Conservation (phyloP, 1,139 yeast species). For the Zygoascus meyerae region DNA sequence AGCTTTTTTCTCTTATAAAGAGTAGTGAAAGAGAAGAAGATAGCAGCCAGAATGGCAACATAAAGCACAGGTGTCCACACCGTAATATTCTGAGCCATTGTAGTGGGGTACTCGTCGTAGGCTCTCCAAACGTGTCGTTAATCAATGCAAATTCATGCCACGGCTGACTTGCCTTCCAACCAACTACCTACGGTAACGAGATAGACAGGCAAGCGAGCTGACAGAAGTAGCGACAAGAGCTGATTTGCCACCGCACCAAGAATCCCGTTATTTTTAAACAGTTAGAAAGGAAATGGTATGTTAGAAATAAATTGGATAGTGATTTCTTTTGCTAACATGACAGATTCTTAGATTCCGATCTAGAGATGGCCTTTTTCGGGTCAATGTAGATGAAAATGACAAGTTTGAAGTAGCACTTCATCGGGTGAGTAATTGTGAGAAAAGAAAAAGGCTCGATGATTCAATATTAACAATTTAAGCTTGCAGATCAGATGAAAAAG, state of each 20-base stretch:
- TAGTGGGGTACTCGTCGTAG: too few species aligned
- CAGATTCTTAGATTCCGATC: constrained; percentile 72
- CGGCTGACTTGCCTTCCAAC: too few species aligned
- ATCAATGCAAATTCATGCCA: too few species aligned
- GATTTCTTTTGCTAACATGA: too few species aligned
- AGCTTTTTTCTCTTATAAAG: constrained; percentile 3
- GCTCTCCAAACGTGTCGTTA: too few species aligned
- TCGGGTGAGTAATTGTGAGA: constrained; percentile 34
- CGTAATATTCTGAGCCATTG: constrained; percentile 7
- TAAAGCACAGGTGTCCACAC: constrained; percentile 7
- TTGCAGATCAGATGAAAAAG: constrained; percentile 24
- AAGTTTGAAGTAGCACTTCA: constrained; percentile 47
- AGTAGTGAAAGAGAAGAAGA: constrained; percentile 7
- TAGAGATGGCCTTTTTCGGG: constrained; percentile 75
- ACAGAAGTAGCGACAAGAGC: too few species aligned
- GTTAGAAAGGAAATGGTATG: background rate
- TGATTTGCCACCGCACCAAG: background rate
- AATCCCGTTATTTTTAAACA: background rate
- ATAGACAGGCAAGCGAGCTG: too few species aligned
- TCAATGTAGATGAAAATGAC: constrained; percentile 46
- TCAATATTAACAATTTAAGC: constrained; percentile 8
- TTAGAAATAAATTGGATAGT: background rate
- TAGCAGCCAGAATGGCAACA: constrained; percentile 7
- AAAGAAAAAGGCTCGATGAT: background rate
- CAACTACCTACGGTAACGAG: too few species aligned